Base-by-base conservation (phyloP, 2,329 filamentous ascomycete species). In the Aureobasidium sp. region DNA sequence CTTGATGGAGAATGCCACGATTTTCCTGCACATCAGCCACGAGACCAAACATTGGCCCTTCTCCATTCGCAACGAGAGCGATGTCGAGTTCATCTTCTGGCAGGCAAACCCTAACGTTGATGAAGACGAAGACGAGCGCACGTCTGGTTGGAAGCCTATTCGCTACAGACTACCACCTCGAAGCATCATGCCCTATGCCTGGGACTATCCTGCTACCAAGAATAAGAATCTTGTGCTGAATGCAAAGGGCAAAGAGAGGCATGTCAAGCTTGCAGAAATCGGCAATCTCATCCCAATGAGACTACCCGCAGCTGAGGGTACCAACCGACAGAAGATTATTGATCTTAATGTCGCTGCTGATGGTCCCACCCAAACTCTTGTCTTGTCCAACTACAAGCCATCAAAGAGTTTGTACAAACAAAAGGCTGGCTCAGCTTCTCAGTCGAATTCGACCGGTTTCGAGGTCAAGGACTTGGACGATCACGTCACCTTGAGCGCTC, bases 111-210 rank as follows among this genome's bases (percentile, higher is more conserved):
- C 94, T 5, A 96, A 93, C 68, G 79, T 96, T 11, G 92, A 96
- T 64, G 92, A 97, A 65, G 92, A 97, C 64, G 92, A 93, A 61
- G 88, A 90, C 68, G 90, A 97, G 70, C 81, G 76, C 60, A 79
- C 87, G 62, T 92, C 90, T 59, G 90, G 91, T 4, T 99, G 94
- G 90, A 88, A 90, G 66, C 92, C 91, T 2, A 90, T 99, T 65
- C 84, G 91, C 59, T 99, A 99, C 76, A 88, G 93, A 36, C 80
- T 99, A 34, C 95, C 95, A 2, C 87, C 93, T 14, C 84, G 94
- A 64, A 97, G 93, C 74, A 97, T 99, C 74, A 99, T 99, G 94
- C 94, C 95, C 0, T 99, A 99, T 70, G 93, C 94, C 1, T 99
- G 94, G 94, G 95, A 99, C 72, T 99, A 96, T 76, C 95, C 94